Percentiles rank a stretch among this genome's conserved stretches.
Evolutionary conservation across 352 stramenopile species (phyloP).

Genomic region (Pythium rishiriense): DNA sequence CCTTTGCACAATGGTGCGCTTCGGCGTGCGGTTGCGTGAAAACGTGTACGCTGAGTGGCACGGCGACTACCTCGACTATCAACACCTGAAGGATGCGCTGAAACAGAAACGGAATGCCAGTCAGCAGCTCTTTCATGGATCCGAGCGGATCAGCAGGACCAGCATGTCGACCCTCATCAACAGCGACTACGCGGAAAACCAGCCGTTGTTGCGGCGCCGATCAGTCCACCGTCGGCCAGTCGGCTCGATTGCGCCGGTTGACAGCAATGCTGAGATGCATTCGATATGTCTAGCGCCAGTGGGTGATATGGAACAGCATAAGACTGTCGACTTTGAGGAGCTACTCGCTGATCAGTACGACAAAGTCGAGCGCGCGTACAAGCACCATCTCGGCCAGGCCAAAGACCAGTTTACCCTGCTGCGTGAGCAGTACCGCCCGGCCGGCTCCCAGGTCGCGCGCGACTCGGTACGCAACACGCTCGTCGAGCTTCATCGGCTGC

Average conservation of each 20-base stretch:
- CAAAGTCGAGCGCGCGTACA: constrained; percentile 94
- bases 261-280: constrained; percentile 28
- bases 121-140: constrained; percentile 28
- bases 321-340: constrained; percentile 90
- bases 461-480: constrained; percentile 94
- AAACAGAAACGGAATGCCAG: constrained; percentile 59
- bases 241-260: background rate
- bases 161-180: constrained; percentile 15
- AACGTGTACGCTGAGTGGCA: constrained; percentile 90
- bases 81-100: constrained; percentile 82
- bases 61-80: constrained; percentile 90
- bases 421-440: constrained; percentile 58
- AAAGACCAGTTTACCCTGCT: constrained; percentile 84
- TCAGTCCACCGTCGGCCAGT: background rate
- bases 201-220: background rate
- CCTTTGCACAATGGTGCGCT: constrained; percentile 61
- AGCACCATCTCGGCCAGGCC: constrained; percentile 79
- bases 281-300: constrained; percentile 32
- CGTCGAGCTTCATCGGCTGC: constrained; percentile 91
- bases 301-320: too few relatives aligned
- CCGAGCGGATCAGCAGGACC: background rate
- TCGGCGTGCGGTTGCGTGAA: constrained; percentile 70
- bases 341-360: constrained; percentile 76
- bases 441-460: constrained; percentile 55
- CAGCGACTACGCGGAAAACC: constrained; percentile 6